Evolutionary conservation across 2,329 filamentous ascomycete genomes (phyloP), one percentile per base, ranked within the genome.

Genomic region (Cercospora sp.): DNA sequence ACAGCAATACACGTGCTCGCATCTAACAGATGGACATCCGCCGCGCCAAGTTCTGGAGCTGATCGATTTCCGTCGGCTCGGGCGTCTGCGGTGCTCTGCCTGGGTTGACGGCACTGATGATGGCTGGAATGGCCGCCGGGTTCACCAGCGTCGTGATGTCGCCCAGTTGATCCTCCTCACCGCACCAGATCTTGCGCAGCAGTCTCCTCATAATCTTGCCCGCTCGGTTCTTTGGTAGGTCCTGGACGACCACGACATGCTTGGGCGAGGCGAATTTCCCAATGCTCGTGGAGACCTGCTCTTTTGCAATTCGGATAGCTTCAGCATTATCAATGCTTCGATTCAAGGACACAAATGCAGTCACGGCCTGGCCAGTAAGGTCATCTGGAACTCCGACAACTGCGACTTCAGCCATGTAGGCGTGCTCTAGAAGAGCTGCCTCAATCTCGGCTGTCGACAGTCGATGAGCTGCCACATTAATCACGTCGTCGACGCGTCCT

Each of bases 241-340:
- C 48, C 48, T 53, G 48, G 5, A 53, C 48, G 9, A 53, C 48
- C 4, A 53, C 26, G 48, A 53, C 48, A 23, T 53, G 48, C 26
- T 26, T 53, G 18, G 48, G 48, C 13, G 33, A 40, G 13, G 33
- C 33, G 1, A 40, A 40, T 13, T 40, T 40, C 16, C 33, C 33
- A 40, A 40, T 40, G 33, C 33, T 40, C 5, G 33, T 40, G 13
- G 33, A 40, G 33, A 40, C 33, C 33, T 40, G 33, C 33, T 58
- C 53, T 58, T 58, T 58, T 16, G 53, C 53, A 16, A 58, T 31
- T n/a, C 28, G 9, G 28, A 58, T 30, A 3, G 51, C 51, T 55
- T 55, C 53, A 20, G 94, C 94, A 78, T 97, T 94, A 76, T 97
- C 94, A 74, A 97, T 94, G 33, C 33, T 40, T 13, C 33, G 33